These are phyloP conservation scores for Talaromyces sp. DNA, from an alignment of 2,329 filamentous ascomycete genomes.

Conservation along the genomic window DNA sequence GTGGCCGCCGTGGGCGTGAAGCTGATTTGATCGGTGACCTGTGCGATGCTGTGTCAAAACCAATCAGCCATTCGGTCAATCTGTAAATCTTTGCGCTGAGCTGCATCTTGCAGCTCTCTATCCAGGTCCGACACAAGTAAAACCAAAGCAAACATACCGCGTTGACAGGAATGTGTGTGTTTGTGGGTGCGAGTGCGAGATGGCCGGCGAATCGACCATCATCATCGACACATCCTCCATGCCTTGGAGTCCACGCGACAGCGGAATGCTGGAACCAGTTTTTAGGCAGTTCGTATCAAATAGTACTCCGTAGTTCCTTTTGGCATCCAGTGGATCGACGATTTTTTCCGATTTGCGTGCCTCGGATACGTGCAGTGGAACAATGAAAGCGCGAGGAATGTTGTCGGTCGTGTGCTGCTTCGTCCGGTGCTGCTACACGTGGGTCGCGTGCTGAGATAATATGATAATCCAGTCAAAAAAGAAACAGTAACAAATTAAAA, in stretches of 20 bases:
- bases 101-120: neutral
- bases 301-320: neutral
- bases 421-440: neutral
- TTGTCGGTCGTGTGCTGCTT: neutral
- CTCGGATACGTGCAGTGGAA: neutral
- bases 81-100: neutral
- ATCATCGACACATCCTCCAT: neutral
- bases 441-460: neutral
- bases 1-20: slow-evolving; percentile 37
- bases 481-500: neutral
- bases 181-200: neutral
- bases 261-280: neutral
- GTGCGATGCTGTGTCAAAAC: slow-evolving; percentile 10
- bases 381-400: neutral
- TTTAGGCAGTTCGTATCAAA: neutral
- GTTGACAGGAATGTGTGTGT: slow-evolving; percentile 1
- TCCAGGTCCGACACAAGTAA: neutral
- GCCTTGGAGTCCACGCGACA: neutral
- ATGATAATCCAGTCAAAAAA: neutral
- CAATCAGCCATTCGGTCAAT: neutral
- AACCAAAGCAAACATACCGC: neutral
- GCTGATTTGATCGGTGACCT: slow-evolving; percentile 25
- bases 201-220: neutral
- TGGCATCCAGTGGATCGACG: neutral
- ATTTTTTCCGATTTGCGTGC: neutral